phyloP scores from a whole-genome alignment of 2,329 filamentous ascomycete species.

The Alternaria angustiovoidea region DNA sequence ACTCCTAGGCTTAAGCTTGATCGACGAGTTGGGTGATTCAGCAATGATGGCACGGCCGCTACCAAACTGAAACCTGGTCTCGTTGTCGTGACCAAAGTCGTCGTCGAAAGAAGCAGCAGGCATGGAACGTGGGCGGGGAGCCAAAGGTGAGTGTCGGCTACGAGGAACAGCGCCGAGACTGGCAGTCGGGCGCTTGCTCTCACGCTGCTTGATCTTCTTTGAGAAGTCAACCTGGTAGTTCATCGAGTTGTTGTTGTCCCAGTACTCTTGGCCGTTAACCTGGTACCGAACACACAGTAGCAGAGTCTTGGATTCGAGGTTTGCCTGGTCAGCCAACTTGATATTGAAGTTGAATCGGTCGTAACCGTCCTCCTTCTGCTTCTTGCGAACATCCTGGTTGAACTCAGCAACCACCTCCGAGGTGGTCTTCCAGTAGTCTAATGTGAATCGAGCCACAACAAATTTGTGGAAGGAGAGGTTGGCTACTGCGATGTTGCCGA shows the following conservation, averaged over 20 bases:
- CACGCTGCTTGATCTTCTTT: conserved; percentile 71
- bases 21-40: conserved; percentile 65
- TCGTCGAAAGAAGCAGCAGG: conserved; percentile 68
- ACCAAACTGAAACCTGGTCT: conserved; percentile 57
- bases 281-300: conserved; percentile 90
- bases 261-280: conserved; percentile 84
- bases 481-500: conserved; percentile 83
- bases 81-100: conserved; percentile 69
- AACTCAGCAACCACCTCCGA: conserved; percentile 94
- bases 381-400: conserved; percentile 76
- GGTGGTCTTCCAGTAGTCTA: conserved; percentile 98
- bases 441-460: conserved; percentile 91
- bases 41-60: conserved; percentile 57
- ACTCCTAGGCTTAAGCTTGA: conserved; percentile 75
- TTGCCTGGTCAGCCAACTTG: conserved; percentile 87
- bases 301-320: conserved; percentile 90
- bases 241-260: conserved; percentile 88
- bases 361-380: conserved; percentile 70
- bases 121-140: conserved; percentile 58
- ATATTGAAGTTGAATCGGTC: conserved; percentile 96
- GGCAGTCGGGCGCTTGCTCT: conserved; percentile 57
- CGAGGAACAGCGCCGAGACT: conserved; percentile 61
- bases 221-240: conserved; percentile 96
- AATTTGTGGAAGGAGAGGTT: conserved; percentile 90
- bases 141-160: conserved; percentile 58